Percentiles rank a stretch among this genome's conserved stretches.
Evolutionary conservation across 176 grass and related monocot species (phyloP).

Genomic region (Alloteropsis semialata): DNA sequence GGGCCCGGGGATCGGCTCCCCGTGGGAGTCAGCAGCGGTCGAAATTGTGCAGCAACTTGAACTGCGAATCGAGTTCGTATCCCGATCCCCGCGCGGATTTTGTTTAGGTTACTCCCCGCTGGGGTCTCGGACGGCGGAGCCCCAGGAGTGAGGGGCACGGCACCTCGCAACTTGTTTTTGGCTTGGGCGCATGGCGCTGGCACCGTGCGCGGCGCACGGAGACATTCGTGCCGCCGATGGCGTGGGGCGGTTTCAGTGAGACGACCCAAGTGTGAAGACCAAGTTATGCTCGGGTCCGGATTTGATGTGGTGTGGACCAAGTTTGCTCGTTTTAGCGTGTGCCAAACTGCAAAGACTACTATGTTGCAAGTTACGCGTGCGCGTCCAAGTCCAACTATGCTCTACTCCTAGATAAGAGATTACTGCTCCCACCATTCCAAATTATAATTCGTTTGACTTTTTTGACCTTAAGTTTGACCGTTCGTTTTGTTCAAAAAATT

Average conservation of each 20-base stretch:
- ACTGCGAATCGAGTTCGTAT: not conserved
- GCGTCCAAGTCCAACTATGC: too few species aligned
- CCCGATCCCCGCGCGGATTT: not conserved
- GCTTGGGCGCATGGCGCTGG: not conserved
- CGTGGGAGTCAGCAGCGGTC: not conserved
- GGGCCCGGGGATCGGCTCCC: constrained; percentile 15
- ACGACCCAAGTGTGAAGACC: not conserved
- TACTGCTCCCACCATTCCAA: too few species aligned
- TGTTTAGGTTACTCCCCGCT: not conserved
- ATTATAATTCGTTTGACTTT: too few species aligned
- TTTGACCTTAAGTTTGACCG: too few species aligned
- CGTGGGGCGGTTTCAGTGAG: not conserved
- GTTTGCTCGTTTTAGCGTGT: not conserved
- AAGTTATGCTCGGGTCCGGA: not conserved
- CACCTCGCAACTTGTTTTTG: not conserved
- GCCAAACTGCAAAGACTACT: too few species aligned
- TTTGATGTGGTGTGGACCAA: not conserved
- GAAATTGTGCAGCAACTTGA: not conserved
- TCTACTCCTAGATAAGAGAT: too few species aligned
- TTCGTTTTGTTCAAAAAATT: too few species aligned
- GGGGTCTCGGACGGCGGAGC: not conserved
- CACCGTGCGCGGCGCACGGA: not conserved
- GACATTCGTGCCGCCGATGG: constrained; percentile 7
- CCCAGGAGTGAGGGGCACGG: constrained; percentile 27
- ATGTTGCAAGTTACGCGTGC: too few species aligned